Conservation (phyloP, 106 monocot species). For the Dioscorea dumetorum region DNA sequence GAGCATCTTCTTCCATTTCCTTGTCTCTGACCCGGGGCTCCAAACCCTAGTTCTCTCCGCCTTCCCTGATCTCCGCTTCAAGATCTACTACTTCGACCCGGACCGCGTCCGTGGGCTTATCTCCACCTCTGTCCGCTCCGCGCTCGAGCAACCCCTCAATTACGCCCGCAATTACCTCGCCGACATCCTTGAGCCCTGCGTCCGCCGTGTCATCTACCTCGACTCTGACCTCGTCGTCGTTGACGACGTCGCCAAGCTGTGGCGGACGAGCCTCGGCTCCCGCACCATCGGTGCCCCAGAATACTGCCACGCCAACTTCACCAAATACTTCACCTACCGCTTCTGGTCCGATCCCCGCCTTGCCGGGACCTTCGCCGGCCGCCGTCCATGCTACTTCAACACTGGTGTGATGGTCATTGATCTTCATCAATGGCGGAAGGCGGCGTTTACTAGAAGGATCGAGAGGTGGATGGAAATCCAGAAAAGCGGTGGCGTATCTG, state of each 20-base stretch:
- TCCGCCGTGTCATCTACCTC: constrained; percentile 85
- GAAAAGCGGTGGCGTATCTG: constrained; percentile 16
- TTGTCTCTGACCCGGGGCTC: constrained; percentile 51
- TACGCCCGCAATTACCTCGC: constrained; percentile 98
- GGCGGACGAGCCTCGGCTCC: constrained; percentile 57
- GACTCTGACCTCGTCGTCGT: constrained; percentile 96
- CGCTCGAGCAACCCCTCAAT: constrained; percentile 96
- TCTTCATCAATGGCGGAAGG: constrained; percentile 58
- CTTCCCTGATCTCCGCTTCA: constrained; percentile 76
- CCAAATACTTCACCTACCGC: constrained; percentile 84
- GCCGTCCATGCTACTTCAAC: constrained; percentile 92
- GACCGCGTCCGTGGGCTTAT: constrained; percentile 65
- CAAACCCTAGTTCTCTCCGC: constrained; percentile 58
- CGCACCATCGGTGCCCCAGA: constrained; percentile 87
- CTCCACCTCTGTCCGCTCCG: constrained; percentile 85
- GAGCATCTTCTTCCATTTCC: constrained; percentile 94
- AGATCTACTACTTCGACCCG: constrained; percentile 84
- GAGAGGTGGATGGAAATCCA: constrained; percentile 99
- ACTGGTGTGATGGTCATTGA: constrained; percentile 99
- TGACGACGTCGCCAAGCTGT: constrained; percentile 90
- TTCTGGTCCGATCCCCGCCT: constrained; percentile 78
- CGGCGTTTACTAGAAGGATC: constrained; percentile 55
- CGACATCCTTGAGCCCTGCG: constrained; percentile 82
- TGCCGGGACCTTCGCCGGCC: constrained; percentile 39
- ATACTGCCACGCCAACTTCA: constrained; percentile 99